Evolutionary conservation across 164 flowering plant species (phyloP).

Genomic region (Vitis cinerea): DNA sequence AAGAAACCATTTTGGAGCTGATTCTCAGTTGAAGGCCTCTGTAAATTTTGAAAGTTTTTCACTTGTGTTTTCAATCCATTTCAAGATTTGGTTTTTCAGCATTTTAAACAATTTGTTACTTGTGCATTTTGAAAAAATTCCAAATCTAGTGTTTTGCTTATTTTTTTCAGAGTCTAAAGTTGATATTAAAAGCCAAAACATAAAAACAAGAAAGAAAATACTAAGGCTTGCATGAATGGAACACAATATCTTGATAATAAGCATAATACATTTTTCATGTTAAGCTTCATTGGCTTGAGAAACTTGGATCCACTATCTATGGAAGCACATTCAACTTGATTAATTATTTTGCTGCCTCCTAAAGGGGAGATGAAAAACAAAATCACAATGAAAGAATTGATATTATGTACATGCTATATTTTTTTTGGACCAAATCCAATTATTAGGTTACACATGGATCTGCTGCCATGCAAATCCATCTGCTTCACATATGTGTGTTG

Average conservation of each 20-base stretch:
- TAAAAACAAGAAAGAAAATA: not conserved
- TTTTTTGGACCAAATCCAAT: not conserved
- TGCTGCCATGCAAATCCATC: conserved; percentile 6
- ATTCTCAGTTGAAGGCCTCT: too few species aligned
- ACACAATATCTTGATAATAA: conserved; percentile 9
- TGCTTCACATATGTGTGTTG: conserved; percentile 18
- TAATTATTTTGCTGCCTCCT: not conserved
- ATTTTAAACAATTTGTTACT: too few species aligned
- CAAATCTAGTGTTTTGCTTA: too few species aligned
- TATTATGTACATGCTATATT: not conserved
- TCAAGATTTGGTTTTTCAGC: too few species aligned
- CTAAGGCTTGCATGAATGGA: not conserved
- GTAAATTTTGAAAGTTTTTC: too few species aligned
- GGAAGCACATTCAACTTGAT: not conserved
- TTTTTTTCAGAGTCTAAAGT: too few species aligned
- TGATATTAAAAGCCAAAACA: too few species aligned
- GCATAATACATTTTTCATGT: conserved; percentile 3
- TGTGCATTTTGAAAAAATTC: too few species aligned
- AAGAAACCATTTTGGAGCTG: too few species aligned
- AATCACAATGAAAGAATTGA: not conserved
- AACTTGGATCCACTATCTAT: not conserved
- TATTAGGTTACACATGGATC: conserved; percentile 4
- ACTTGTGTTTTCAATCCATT: too few species aligned
- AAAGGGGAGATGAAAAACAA: not conserved
- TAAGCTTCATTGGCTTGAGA: not conserved